These are phyloP conservation scores for Oryza meyeriana DNA, from an alignment of 176 grass and related monocot genomes.

Conservation along the genomic window DNA sequence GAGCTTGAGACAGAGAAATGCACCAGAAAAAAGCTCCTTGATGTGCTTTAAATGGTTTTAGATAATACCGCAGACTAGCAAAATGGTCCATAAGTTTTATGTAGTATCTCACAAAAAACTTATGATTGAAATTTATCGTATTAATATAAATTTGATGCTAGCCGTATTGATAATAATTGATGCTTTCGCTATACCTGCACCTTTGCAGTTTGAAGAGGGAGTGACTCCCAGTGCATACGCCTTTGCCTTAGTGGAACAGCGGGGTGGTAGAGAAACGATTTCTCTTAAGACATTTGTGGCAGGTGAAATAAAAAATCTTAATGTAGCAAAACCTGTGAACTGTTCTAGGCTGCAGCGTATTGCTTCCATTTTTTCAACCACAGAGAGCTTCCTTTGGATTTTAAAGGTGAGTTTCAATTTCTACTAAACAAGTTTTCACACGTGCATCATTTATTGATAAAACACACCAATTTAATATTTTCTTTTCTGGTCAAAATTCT, in stretches of 20 bases:
- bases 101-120: not conserved
- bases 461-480: constrained; percentile 6
- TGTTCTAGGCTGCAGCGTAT: constrained; percentile 61
- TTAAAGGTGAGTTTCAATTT: constrained; percentile 55
- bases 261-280: constrained; percentile 57
- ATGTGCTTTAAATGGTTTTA: not conserved
- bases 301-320: constrained; percentile 61
- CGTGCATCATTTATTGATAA: not conserved
- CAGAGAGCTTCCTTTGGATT: constrained; percentile 56
- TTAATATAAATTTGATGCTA: not conserved
- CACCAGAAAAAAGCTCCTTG: not conserved
- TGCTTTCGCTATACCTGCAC: constrained; percentile 9
- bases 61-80: not conserved
- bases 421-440: not conserved
- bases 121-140: not conserved
- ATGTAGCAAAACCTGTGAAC: constrained; percentile 55
- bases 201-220: constrained; percentile 71
- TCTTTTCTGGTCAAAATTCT: constrained; percentile 36
- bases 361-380: constrained; percentile 47
- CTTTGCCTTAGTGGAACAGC: constrained; percentile 89
- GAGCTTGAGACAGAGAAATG: not conserved
- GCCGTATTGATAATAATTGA: not conserved
- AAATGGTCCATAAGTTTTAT: constrained; percentile 2
- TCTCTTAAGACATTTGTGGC: constrained; percentile 68
- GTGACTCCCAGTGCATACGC: constrained; percentile 63